A percentile compares a stretch with the other conserved stretches of the same genome.
Evolutionary conservation across 352 stramenopile species (phyloP).

Genomic region (Globisporangium perplexum): DNA sequence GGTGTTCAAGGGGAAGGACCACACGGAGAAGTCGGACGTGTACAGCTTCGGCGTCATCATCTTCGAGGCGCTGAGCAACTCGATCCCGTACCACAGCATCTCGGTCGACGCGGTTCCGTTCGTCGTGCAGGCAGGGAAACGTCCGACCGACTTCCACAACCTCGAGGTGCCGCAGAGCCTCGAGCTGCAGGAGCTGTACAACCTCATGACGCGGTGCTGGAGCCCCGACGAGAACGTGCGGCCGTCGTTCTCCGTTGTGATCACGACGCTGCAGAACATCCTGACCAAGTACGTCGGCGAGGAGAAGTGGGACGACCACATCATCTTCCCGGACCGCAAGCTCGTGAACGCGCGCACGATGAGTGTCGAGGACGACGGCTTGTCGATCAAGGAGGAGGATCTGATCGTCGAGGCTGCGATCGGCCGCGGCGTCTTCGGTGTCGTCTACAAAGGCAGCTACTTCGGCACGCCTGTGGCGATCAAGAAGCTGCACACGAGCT

Average conservation of each 20-base stretch:
- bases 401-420: constrained; percentile 66
- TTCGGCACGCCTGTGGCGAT: constrained; percentile 79
- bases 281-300: constrained; percentile 62
- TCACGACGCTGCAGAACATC: constrained; percentile 64
- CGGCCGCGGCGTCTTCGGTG: constrained; percentile 70
- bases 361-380: constrained; percentile 47
- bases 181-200: constrained; percentile 60
- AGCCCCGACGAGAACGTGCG: constrained; percentile 55
- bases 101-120: constrained; percentile 79
- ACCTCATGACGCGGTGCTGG: constrained; percentile 79
- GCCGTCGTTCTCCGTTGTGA: constrained; percentile 80
- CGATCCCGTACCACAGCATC: constrained; percentile 71
- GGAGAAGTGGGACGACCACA: constrained; percentile 80
- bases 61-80: constrained; percentile 62
- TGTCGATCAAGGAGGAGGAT: constrained; percentile 78
- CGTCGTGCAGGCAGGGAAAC: constrained; percentile 72
- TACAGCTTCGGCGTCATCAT: constrained; percentile 85
- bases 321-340: constrained; percentile 78
- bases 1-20: constrained; percentile 82
- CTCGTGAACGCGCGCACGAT: constrained; percentile 46
- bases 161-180: constrained; percentile 39
- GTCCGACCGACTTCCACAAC: constrained; percentile 66
- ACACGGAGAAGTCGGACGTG: constrained; percentile 88
- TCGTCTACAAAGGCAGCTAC: constrained; percentile 83
- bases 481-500: constrained; percentile 79